Base-by-base conservation (phyloP, 306 rosid species). In the Gastrolobium villosum region DNA sequence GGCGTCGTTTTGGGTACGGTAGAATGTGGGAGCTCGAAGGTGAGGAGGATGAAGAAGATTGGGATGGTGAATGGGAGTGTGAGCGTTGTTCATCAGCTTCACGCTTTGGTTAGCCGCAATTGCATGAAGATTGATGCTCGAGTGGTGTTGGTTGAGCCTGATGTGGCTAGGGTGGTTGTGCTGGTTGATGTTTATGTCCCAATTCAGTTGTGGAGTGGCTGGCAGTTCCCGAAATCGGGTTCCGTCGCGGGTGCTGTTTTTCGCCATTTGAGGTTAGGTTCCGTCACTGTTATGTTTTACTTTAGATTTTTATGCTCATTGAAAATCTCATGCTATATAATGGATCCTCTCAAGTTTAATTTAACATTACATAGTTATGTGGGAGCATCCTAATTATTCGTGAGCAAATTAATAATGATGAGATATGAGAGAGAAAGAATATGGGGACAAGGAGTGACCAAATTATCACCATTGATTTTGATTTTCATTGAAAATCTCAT, bases 1-100 rank as follows among this genome's bases (percentile, higher is more conserved):
- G 94, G 88, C 55, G 81, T 84, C 72, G 84, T 87, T 2, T 85
- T 90, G 6, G 31, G 56, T 0, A 78, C 86, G 0, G 37, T 85
- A 2, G 59, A 35, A 44, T 54, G 62, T 7, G 77, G 50, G 39
- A 60, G 48, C 26, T 39, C 40, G 57, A 73, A 53, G 64, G 61
- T 54, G 70, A 85, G 34, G 89, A 85, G 82, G 74, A 81, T 52
- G 90, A 84, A 87, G 69, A 87, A 79, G 60, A 68, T 88, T 14
- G 97, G 98, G 37, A 53, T 85, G 84, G 96, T 95, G 72, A 83
- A 88, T 10, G 99, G 99, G 10, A 95, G 93, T 71, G 75, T 88
- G 4, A 95, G 99, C 72, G 94, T 86, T 82, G 90, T 92, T 81
- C 87, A 85, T 49, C 99, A 93, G 87, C 84, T 95, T 61, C 87